Evolutionary conservation across 2,329 filamentous ascomycete species (phyloP).

Genomic region (Endoconidiophora laricicola): DNA sequence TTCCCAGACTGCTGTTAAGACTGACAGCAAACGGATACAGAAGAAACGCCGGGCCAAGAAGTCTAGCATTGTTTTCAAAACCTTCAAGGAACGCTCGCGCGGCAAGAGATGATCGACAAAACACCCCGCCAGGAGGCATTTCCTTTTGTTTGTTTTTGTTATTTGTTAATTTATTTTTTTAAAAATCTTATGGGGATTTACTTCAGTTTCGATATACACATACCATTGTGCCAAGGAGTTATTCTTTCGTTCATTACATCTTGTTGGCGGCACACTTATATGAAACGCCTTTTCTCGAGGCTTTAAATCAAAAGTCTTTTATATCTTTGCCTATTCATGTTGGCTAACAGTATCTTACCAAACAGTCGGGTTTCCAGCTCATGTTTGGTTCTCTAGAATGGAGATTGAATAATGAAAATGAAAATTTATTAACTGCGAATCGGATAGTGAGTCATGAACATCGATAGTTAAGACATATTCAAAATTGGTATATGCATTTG

Average conservation of each 20-base stretch:
- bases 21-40: slow-evolving; percentile 32
- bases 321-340: too few relatives aligned
- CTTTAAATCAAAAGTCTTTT: too few relatives aligned
- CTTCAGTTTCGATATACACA: slow-evolving; percentile 3
- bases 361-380: too few relatives aligned
- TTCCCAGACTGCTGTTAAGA: slow-evolving; percentile 23
- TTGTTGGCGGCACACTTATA: not conserved
- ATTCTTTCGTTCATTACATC: not conserved
- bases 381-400: too few relatives aligned
- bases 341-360: too few relatives aligned
- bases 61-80: slow-evolving; percentile 42
- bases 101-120: slow-evolving; percentile 7
- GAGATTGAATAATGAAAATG: too few relatives aligned
- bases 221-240: slow-evolving; percentile 6
- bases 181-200: too few relatives aligned
- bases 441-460: too few relatives aligned
- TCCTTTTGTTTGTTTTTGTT: not conserved
- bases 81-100: slow-evolving; percentile 29
- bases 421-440: too few relatives aligned
- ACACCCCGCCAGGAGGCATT: not conserved
- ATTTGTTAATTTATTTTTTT: not conserved
- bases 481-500: too few relatives aligned
- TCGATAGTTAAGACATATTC: too few relatives aligned
- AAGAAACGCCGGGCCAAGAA: slow-evolving; percentile 41
- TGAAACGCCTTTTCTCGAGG: too few relatives aligned